phyloP scores from a whole-genome alignment of 306 rosid genomes.

The Myrica gale region DNA sequence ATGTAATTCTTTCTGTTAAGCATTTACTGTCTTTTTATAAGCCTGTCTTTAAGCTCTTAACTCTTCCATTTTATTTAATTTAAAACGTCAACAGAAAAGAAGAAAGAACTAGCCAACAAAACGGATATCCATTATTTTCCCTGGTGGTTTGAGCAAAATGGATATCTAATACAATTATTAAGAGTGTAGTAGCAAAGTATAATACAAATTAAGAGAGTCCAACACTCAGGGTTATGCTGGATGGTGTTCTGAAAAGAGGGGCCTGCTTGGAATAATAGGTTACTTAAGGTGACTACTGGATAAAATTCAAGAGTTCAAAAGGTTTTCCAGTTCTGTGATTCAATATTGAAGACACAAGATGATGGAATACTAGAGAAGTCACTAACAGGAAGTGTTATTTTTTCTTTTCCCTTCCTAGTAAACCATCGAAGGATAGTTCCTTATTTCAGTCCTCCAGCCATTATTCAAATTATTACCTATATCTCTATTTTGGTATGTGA shows the following conservation, averaged over 20 bases:
- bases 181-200: neutral
- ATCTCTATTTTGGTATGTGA: neutral
- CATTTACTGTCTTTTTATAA: too few relatives aligned
- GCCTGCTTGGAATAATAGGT: neutral
- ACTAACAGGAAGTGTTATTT: constrained; percentile 6
- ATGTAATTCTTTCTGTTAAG: neutral
- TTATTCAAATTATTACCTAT: neutral
- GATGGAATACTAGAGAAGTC: neutral
- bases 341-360: neutral
- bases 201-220: neutral
- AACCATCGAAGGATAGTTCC: neutral
- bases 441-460: neutral
- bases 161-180: neutral
- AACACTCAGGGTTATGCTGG: neutral
- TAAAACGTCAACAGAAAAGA: neutral
- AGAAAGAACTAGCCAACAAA: neutral
- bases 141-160: neutral
- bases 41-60: too few relatives aligned
- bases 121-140: neutral
- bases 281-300: neutral
- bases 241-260: neutral
- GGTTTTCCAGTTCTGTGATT: neutral
- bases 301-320: constrained; percentile 4
- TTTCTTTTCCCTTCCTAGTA: neutral
- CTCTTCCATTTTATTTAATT: neutral